A percentile compares a stretch with the other conserved stretches of the same genome.
Evolutionary conservation across 345 rosid genomes (phyloP).

Genomic region (Salix exigua): DNA sequence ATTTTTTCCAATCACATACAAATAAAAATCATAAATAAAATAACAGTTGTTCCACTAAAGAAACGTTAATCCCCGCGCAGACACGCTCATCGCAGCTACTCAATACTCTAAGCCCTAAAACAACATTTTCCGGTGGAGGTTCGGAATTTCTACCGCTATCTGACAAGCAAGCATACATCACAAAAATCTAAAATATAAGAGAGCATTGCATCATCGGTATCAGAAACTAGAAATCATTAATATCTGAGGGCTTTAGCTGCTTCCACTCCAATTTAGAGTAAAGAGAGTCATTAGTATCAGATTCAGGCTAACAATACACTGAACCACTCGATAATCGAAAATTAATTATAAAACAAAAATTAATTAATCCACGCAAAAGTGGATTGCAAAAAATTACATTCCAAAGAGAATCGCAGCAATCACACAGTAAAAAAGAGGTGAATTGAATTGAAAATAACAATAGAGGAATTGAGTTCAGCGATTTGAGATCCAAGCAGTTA

Average conservation of each 20-base stretch:
- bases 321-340: not conserved
- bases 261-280: slow-evolving; percentile 5
- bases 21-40: not conserved
- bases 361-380: not conserved
- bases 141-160: too few species aligned
- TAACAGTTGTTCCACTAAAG: not conserved
- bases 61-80: not conserved
- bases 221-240: not conserved
- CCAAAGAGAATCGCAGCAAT: not conserved
- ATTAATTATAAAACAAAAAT: not conserved
- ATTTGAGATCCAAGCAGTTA: slow-evolving; percentile 10
- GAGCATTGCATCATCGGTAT: not conserved
- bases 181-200: not conserved
- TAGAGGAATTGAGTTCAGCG: not conserved
- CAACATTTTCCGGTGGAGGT: not conserved
- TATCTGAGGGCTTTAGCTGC: slow-evolving; percentile 2
- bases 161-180: too few species aligned
- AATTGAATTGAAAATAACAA: not conserved
- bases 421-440: not conserved
- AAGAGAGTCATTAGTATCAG: not conserved
- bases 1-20: not conserved
- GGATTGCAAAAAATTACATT: not conserved
- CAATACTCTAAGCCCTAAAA: not conserved
- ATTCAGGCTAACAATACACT: not conserved
- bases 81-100: not conserved